Conservation (phyloP, 2,329 filamentous ascomycete genomes). For the Fusarium sacchari region DNA sequence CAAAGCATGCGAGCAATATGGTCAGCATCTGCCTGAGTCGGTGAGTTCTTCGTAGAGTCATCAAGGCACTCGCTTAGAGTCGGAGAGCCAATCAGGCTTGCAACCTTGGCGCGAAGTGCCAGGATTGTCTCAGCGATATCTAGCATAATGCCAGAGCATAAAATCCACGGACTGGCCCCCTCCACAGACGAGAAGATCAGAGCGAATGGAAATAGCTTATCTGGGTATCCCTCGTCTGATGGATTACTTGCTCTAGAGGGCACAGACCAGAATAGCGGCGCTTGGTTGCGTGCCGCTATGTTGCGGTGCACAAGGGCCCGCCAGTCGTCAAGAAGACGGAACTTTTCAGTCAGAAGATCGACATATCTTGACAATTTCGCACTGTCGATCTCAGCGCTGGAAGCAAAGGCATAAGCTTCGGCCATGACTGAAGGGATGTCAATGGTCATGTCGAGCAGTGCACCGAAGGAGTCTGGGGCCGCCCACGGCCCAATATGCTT, state of each 20-base stretch:
- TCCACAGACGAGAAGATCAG: not conserved
- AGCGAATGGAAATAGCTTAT: slow-evolving; percentile 2
- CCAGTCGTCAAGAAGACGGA: not conserved
- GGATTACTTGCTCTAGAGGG: slow-evolving; percentile 1
- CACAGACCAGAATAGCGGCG: not conserved
- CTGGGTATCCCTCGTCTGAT: not conserved
- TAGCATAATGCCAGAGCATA: not conserved
- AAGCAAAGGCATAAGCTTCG: not conserved
- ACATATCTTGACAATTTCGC: accelerated
- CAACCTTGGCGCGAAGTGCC: not conserved
- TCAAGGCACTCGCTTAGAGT: accelerated
- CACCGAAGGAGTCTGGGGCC: not conserved
- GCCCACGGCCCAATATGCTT: not conserved
- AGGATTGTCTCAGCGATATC: not conserved
- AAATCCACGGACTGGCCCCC: not conserved
- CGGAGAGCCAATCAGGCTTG: accelerated
- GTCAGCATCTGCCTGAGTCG: not conserved
- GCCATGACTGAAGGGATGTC: not conserved
- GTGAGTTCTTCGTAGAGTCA: too few relatives aligned
- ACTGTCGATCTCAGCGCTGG: accelerated
- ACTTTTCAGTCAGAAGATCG: not conserved
- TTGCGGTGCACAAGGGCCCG: not conserved
- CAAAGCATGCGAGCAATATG: not conserved
- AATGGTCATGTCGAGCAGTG: not conserved
- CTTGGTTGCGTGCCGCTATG: accelerated